Base-by-base conservation (phyloP, 2,329 filamentous ascomycete genomes). In the Botrytis squamosa region DNA sequence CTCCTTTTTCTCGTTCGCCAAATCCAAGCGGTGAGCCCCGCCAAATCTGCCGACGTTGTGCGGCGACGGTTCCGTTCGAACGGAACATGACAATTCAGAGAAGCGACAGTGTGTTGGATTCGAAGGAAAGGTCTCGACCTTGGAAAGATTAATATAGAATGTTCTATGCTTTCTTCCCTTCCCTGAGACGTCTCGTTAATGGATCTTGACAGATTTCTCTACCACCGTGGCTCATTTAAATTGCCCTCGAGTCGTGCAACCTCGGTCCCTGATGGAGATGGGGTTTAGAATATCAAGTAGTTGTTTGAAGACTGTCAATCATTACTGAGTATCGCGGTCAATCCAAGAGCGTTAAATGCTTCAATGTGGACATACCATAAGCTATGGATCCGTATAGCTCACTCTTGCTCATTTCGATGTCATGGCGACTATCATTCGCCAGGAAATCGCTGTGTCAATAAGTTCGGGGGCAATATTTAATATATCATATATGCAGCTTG, bases 1-100 rank as follows among this genome's bases (percentile, higher is more conserved):
- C 49, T 42, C 66, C 49, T 68, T 68, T 68, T 42, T 25, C 49
- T 57, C 66, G 46, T 68, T 68, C 66, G 66, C 66, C 66, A 68
- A 68, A 68, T 33, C 36, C 49, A 33, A 55, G 49, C 66, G 49
- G 49, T 68, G 66, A 42, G 49, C 40, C 36, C 36, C 49, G 36
- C 49, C 36, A 57, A 40, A 57, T 57, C 25, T 68, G 49, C 36
- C 46, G 36, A 68, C 29, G 36, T 57, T 68, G 65, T 57, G 36
- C 49, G 49, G 55, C 25, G 36, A 9, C 65, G 14, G 29, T 33
- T 33, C 29, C 44, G 44, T 49, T 29, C n/a, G 44, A 57, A 57
- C 20, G 36, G 65, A 57, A 57, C n/a, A 7, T 29, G 6, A 68
- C 16, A 6, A 29, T 29, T n/a, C 16, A 20, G 33, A 38, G 12